A percentile compares a stretch with the other conserved stretches of the same genome.
phyloP scores from a whole-genome alignment of 495 filamentous ascomycete species.

The Tuber indicum region DNA sequence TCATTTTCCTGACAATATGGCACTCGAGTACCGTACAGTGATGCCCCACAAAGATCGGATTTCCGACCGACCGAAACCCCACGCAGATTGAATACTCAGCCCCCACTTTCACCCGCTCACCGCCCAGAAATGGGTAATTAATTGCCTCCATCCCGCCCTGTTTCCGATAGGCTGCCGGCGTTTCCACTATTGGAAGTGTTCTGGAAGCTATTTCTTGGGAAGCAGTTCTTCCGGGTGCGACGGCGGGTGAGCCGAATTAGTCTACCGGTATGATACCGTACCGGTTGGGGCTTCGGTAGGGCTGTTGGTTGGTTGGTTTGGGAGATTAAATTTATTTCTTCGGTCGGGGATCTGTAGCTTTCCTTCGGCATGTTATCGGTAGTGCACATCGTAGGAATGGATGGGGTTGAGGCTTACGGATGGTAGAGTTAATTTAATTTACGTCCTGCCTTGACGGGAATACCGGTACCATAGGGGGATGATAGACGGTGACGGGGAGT shows the following conservation, averaged over 20 bases:
- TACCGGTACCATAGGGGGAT: no score
- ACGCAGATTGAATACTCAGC: neutral
- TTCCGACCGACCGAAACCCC: neutral
- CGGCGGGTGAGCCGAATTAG: neutral
- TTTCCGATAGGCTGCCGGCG: neutral
- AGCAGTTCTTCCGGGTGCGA: neutral
- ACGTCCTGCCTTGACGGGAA: neutral
- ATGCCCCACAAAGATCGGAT: neutral
- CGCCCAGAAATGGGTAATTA: neutral
- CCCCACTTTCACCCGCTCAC: neutral
- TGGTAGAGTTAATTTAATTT: no score
- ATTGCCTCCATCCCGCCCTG: neutral
- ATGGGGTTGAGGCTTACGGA: neutral
- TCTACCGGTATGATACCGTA: neutral
- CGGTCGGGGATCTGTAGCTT: no score
- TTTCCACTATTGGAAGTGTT: neutral
- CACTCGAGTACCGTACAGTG: no score
- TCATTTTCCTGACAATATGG: neutral
- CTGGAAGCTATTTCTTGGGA: neutral
- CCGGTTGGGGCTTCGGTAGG: neutral
- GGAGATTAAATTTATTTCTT: neutral
- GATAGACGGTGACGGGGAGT: neutral
- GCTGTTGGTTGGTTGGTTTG: neutral
- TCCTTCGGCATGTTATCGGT: no score
- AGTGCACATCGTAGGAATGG: no score